Base-by-base conservation (phyloP, 306 rosid species). In the Spatholobus suberectus region DNA sequence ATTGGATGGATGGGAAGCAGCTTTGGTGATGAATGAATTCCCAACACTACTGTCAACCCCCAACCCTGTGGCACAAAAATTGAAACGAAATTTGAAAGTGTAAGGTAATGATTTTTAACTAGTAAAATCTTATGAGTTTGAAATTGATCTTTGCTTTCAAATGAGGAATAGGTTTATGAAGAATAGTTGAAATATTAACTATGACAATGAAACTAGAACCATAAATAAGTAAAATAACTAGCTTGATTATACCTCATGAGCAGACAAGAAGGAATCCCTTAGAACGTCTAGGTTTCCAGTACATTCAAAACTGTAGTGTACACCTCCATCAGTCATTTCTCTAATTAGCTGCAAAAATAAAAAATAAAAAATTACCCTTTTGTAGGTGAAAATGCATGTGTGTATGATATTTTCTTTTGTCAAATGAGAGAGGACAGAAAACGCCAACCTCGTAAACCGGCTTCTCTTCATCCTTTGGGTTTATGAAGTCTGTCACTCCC, bases 1-100 rank as follows among this genome's bases (percentile, higher is more conserved):
- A 94, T 94, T 41, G 98, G 95, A 49, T 94, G 98, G 18, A 94
- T 73, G 4, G 95, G 95, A 35, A 94, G 90, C 89, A 86, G 59
- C 17, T 29, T 82, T 52, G 98, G 97, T 41, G 88, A 57, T 62
- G 87, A 0, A 70, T 90, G 98, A 63, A 92, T 84, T 73, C 98
- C 98, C 85, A 94, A 26, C 4, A 92, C n/a, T 70, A 91, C 94
- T 3, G 93, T 87, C 52, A 85, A 83, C 38, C 98, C 98, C 93
- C 97, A 94, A 24, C 98, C 98, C 98, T 94, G 78, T 75, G 73
- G 34, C 61, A 70, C 65, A 74, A 69, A 78, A 67, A 13, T 77
- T 6, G 29, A 69, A 8, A 41, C 32, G 0, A 51, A 72, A 40
- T 65, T 79, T 15, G 18, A 0, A 4, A n/a, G 11, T 44, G n/a